Evolutionary conservation across 805 yeast genomes (phyloP).

Genomic region (Peterozyma xylosa): DNA sequence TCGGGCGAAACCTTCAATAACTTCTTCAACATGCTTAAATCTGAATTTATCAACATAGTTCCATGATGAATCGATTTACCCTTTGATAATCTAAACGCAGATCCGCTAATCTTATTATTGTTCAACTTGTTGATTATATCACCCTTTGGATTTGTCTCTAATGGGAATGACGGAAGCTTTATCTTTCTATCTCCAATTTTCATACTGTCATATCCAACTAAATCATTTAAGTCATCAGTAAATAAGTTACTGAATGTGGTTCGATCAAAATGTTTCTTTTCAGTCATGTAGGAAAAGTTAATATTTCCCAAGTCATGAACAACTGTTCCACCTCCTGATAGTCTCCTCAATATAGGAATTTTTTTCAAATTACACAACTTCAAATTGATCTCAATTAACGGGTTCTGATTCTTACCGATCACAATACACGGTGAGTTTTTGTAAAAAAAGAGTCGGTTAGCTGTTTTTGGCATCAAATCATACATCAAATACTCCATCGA

Average conservation of each 20-base stretch:
- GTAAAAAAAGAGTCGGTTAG: slow-evolving; percentile 62
- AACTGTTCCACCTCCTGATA: slow-evolving; percentile 95
- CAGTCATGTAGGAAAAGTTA: slow-evolving; percentile 75
- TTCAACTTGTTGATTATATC: slow-evolving; percentile 53
- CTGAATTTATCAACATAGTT: slow-evolving; percentile 76
- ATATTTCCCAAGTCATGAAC: slow-evolving; percentile 89
- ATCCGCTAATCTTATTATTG: slow-evolving; percentile 72
- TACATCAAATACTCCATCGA: slow-evolving; percentile 80
- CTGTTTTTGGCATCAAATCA: slow-evolving; percentile 45
- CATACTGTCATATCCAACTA: slow-evolving; percentile 12
- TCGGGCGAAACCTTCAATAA: slow-evolving; percentile 33
- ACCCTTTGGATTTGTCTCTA: slow-evolving; percentile 65
- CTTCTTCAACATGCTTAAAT: slow-evolving; percentile 50
- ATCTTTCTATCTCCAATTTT: slow-evolving; percentile 1
- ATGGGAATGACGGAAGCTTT: slow-evolving; percentile 13
- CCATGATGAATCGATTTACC: slow-evolving; percentile 93
- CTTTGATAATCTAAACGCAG: slow-evolving; percentile 80
- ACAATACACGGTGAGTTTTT: slow-evolving; percentile 82
- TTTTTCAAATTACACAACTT: slow-evolving; percentile 37
- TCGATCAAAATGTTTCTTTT: slow-evolving; percentile 59
- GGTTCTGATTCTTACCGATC: slow-evolving; percentile 92
- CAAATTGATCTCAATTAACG: slow-evolving; percentile 80
- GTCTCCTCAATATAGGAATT: slow-evolving; percentile 68
- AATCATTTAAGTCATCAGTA: slow-evolving; percentile 25
- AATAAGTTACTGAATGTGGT: slow-evolving; percentile 44